Conservation (phyloP, 2,329 filamentous ascomycete species). For the Cryoendolithus antarcticus region DNA sequence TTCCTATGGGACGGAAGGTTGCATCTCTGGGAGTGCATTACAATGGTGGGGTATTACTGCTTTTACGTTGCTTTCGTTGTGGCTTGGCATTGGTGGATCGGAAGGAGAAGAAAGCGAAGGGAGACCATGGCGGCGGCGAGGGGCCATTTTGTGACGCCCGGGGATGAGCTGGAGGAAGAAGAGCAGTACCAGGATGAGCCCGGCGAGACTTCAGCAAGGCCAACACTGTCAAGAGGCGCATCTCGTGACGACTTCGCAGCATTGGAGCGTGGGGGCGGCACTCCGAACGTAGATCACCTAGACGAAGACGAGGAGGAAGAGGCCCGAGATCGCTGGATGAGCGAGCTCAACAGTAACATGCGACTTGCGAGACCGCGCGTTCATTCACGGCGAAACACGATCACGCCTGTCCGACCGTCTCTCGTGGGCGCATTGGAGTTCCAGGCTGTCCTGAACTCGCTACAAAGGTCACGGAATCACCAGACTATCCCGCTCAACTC, state of each 20-base stretch:
- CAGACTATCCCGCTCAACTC: constrained; percentile 56
- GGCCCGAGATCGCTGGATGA: constrained; percentile 51
- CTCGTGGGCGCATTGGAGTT: constrained; percentile 90
- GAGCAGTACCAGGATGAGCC: constrained; percentile 42
- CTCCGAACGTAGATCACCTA: constrained; percentile 39
- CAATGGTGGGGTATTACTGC: constrained; percentile 83
- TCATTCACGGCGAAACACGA: constrained; percentile 55
- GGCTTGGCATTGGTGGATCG: constrained; percentile 78
- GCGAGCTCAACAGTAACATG: constrained; percentile 89
- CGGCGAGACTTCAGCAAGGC: constrained; percentile 31
- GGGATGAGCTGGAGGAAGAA: constrained; percentile 46
- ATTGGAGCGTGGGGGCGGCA: constrained; percentile 40
- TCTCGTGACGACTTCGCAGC: constrained; percentile 53
- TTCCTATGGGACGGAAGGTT: constrained; percentile 78
- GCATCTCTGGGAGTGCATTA: constrained; percentile 74
- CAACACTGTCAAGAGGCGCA: constrained; percentile 29
- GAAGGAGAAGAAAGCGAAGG: constrained; percentile 47
- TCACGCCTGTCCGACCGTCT: constrained; percentile 82
- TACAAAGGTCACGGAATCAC: constrained; percentile 70
- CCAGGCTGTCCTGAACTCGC: constrained; percentile 72
- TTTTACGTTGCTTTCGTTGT: constrained; percentile 87
- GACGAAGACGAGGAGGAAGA: constrained; percentile 51
- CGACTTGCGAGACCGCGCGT: constrained; percentile 60
- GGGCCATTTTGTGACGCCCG: constrained; percentile 55
- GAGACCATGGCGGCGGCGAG: constrained; percentile 60